These are phyloP conservation scores for Stentor coeruleus DNA, from an alignment of 73 alveolate species.

Conservation along the genomic window DNA sequence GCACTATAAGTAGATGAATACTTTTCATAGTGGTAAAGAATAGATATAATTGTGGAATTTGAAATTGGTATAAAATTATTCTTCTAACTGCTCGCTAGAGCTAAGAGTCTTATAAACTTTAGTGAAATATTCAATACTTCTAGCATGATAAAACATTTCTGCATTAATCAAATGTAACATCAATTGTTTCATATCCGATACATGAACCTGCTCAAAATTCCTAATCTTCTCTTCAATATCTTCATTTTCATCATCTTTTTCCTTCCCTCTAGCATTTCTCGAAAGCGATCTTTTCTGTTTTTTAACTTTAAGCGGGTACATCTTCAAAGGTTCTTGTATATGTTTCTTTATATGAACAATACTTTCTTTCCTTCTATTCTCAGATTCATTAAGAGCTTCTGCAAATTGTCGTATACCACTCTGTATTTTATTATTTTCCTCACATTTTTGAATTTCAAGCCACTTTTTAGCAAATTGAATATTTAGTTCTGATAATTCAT, in stretches of 20 bases:
- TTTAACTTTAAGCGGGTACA: slow-evolving; percentile 1
- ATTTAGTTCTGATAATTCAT: background rate
- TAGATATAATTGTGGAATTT: too few relatives aligned
- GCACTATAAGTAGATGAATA: too few relatives aligned
- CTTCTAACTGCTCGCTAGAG: background rate
- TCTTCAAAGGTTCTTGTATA: slow-evolving; percentile 8
- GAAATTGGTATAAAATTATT: too few relatives aligned
- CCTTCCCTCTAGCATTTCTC: background rate
- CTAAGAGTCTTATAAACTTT: background rate
- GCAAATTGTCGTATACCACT: background rate
- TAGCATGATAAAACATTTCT: background rate
- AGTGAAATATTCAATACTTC: background rate
- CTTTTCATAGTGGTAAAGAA: too few relatives aligned
- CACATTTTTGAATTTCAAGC: background rate
- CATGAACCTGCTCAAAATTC: background rate
- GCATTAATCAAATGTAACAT: slow-evolving; percentile 15
- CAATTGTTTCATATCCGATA: background rate
- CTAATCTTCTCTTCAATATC: background rate
- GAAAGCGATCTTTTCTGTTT: slow-evolving; percentile 18
- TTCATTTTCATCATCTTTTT: background rate
- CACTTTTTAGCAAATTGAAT: background rate
- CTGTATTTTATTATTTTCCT: background rate
- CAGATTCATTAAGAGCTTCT: background rate
- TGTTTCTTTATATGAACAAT: background rate
- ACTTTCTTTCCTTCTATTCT: background rate